Base-by-base conservation (phyloP, 345 rosid genomes). In the Aegle marmelos region DNA sequence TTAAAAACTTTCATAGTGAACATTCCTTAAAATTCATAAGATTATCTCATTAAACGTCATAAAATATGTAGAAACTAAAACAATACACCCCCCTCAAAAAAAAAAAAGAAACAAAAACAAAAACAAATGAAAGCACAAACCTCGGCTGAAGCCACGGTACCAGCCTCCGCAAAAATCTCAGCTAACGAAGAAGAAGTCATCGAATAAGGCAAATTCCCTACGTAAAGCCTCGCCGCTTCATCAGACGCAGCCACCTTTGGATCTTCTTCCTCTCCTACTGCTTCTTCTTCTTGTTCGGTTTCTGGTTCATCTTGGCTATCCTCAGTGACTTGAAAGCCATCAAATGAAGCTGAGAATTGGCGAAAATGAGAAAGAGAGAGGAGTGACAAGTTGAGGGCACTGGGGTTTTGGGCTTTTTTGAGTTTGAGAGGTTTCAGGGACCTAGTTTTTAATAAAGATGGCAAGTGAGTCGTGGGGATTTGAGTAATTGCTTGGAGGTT, bases 201-300 rank as follows among this genome's bases (percentile, higher is more conserved):
- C 56, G 93, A 78, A 84, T 90, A 95, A 7, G 97, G 95, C 76
- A 93, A 85, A 57, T 92, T 93, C 41, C 99, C 98, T 3, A 95
- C 90, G 79, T 89, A 95, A n/a, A 93, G 77, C 82, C 91, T 90
- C 73, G 90, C 94, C 64, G 83, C 89, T 61, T 86, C 93, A 48
- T 78, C 81, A 22, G 83, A 76, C 74, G 74, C 75, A 69, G 85
- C 60, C 21, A 45, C 78, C 73, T 76, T 81, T 45, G 68, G 72
- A 36, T n/a, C 85, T 48, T 76, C 88, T 73, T 70, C 87, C 36
- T 78, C 84, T 50, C 60, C 83, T 34, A 41, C 66, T 7, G 19
- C 89, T 73, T 61, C 83, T 50, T 79, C 64, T 53, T 54, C 75
- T 39, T n/a, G 39, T 73, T 79, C 86, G 27, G 48, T 74, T 79